These are phyloP conservation scores for Picochlorum sp. DNA, from an alignment of 139 green algal genomes.

Conservation along the genomic window DNA sequence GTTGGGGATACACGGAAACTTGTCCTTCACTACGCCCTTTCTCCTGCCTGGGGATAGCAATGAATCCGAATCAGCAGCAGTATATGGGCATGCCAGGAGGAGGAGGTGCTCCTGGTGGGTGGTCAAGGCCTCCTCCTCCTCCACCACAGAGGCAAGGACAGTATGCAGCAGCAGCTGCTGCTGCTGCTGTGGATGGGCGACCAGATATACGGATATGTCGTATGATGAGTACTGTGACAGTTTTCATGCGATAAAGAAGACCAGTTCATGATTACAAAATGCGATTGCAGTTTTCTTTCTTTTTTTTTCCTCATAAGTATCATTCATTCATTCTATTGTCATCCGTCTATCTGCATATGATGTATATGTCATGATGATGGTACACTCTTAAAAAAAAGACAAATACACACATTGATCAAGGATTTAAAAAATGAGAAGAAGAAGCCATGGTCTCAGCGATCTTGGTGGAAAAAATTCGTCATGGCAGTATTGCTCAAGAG, in stretches of 20 bases:
- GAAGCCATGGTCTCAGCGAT: slow-evolving; percentile 23
- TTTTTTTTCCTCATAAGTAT: too few species aligned
- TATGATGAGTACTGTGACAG: slow-evolving; percentile 6
- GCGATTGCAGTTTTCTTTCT: too few species aligned
- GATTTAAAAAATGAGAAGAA: background rate
- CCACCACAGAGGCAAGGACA: background rate
- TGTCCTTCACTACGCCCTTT: slow-evolving; percentile 1
- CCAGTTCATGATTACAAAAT: too few species aligned
- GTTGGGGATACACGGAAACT: background rate
- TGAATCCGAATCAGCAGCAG: background rate
- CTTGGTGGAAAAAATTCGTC: slow-evolving; percentile 31
- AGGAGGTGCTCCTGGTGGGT: background rate
- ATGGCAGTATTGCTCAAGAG: slow-evolving; percentile 22
- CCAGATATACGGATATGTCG: slow-evolving; percentile 3
- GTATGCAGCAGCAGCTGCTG: background rate
- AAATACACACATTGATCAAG: too few species aligned
- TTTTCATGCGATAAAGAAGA: background rate
- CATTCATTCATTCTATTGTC: too few species aligned
- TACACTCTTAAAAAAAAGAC: too few species aligned
- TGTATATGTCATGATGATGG: too few species aligned
- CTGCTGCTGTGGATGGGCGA: background rate
- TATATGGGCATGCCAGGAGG: background rate
- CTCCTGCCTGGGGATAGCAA: slow-evolving; percentile 1
- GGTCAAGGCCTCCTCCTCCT: background rate
- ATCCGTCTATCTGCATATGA: too few species aligned